A percentile compares a stretch with the other conserved stretches of the same genome.
phyloP scores from a whole-genome alignment of 139 green algal genomes.

The Medakamo hakoo region DNA sequence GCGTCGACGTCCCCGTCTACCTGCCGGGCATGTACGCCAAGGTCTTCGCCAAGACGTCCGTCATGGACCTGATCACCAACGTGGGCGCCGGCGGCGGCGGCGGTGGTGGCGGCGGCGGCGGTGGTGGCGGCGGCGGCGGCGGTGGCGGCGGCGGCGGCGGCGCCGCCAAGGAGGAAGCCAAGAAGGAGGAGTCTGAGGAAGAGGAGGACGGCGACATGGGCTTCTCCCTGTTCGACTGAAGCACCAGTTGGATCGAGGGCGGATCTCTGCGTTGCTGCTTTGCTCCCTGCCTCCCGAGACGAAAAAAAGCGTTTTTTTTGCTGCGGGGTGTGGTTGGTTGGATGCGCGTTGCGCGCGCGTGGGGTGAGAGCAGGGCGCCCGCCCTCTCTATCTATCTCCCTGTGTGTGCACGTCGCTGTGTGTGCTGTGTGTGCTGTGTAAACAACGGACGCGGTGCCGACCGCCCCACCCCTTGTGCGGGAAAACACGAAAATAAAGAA shows the following conservation, averaged over 20 bases:
- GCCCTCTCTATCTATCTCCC: no score
- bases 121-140: constrained; percentile 29
- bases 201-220: constrained; percentile 83
- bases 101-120: constrained; percentile 35
- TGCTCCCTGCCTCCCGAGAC: no score
- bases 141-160: constrained; percentile 35
- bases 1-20: constrained; percentile 86
- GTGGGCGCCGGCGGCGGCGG: constrained; percentile 62
- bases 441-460: no score
- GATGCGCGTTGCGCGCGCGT: no score
- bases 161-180: constrained; percentile 53
- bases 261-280: background rate
- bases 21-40: constrained; percentile 93
- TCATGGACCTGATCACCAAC: constrained; percentile 94
- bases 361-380: no score
- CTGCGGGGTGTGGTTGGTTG: no score
- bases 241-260: background rate
- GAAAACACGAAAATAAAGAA: no score
- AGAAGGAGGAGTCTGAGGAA: constrained; percentile 67
- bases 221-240: constrained; percentile 72
- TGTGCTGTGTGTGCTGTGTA: no score
- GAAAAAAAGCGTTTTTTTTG: no score
- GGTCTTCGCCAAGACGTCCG: constrained; percentile 81
- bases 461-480: no score
- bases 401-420: no score